Evolutionary conservation across 345 rosid genomes (phyloP), one percentile per base, ranked within the genome.

Genomic region (Capsella bursapastoris): DNA sequence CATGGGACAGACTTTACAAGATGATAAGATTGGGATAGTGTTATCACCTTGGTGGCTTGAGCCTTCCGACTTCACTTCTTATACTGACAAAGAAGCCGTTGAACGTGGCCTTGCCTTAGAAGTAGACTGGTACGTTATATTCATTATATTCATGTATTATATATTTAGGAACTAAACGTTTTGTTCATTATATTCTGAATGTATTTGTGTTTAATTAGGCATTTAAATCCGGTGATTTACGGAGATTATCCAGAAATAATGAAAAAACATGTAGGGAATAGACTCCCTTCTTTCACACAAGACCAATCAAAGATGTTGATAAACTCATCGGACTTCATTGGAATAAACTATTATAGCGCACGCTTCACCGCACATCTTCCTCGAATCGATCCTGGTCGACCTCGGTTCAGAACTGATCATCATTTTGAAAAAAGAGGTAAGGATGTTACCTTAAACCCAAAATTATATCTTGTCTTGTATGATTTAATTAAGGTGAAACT

Each of bases 11-110:
- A 58, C 56, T 49, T 66, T 4, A 29, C 25, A 72, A 66, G 71
- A 58, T 59, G 73, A 55, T 51, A 71, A 78, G 57, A 78, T 78
- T n/a, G 81, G 81, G 15, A 78, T 78, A 27, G 81, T 71, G 6
- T 1, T 71, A 13, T 43, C 72, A 1, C 81, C 77, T 9, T 11
- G 22, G 31, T 78, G 81, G 81, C 15, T 64, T 32, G 77, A 72
- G 28, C 77, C 81, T 57, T 4, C 53, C 13, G 79, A 75, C 49
- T 2, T 45, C 0, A 34, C 70, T n/a, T 78, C 77, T 5, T 16
- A 7, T 40, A 66, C 60, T 4, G 81, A 78, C 57, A 65, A 64
- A 49, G 35, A 52, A 31, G 73, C 81, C 45, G 43, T 58, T 53
- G 56, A 72, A 44, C 73, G 77, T 72, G 57, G 73, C 25, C 57